These are phyloP conservation scores for Sporothrix pallida DNA, from an alignment of 2,329 filamentous ascomycete genomes.

Conservation along the genomic window DNA sequence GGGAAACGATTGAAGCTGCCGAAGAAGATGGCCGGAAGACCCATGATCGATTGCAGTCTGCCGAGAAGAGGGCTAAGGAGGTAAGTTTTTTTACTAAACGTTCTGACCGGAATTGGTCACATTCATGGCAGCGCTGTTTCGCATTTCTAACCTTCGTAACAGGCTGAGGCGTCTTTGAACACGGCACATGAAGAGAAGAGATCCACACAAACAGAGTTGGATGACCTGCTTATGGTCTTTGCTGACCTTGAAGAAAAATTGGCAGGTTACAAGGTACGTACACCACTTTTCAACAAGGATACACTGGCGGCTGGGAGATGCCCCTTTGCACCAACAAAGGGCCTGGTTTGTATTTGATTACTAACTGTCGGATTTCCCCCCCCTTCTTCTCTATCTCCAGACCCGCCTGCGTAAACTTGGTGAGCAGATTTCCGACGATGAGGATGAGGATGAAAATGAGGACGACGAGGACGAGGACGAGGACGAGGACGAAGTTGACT, in stretches of 20 bases:
- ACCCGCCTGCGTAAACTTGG: conserved; percentile 69
- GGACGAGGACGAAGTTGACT: conserved; percentile 38
- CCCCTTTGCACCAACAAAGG: too few species aligned
- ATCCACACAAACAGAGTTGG: conserved; percentile 72
- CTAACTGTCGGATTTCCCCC: background rate
- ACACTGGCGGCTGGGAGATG: too few species aligned
- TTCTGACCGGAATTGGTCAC: too few species aligned
- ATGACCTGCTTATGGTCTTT: conserved; percentile 82
- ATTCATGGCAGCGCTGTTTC: background rate
- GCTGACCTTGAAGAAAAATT: conserved; percentile 80
- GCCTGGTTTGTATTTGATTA: background rate
- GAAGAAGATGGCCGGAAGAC: conserved; percentile 43
- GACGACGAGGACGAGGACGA: conserved; percentile 54
- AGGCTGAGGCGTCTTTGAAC: conserved; percentile 46
- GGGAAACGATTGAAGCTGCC: conserved; percentile 42
- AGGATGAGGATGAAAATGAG: conserved; percentile 67
- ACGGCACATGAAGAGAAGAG: conserved; percentile 68
- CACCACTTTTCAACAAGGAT: too few species aligned
- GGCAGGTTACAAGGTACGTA: conserved; percentile 71
- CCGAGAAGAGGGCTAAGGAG: conserved; percentile 45
- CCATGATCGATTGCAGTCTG: conserved; percentile 41
- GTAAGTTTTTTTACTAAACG: conserved; percentile 21
- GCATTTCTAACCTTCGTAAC: background rate
- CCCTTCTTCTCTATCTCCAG: conserved; percentile 43
- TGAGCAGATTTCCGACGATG: conserved; percentile 75